Conservation (phyloP, 805 yeast genomes). For the Blastobotrys muscicola region DNA sequence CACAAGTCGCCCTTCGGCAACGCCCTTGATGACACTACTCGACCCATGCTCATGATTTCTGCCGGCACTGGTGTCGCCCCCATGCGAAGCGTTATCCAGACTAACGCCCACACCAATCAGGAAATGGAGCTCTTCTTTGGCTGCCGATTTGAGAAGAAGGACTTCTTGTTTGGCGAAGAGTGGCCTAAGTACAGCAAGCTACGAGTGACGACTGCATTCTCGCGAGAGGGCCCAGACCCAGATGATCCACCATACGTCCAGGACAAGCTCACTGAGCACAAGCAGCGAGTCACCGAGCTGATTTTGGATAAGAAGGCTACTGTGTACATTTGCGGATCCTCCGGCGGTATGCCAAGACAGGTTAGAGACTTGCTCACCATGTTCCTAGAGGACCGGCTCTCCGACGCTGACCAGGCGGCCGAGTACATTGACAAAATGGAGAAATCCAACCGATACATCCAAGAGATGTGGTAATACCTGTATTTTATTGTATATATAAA, state of each 20-base stretch:
- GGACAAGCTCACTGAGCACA: conserved; percentile 49
- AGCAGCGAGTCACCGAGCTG: conserved; percentile 40
- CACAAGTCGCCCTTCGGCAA: conserved; percentile 34
- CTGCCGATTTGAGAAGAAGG: conserved; percentile 54
- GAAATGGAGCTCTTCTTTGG: conserved; percentile 60
- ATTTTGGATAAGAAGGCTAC: conserved; percentile 47
- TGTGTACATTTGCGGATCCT: conserved; percentile 82
- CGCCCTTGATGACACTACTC: conserved; percentile 25
- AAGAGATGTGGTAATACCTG: conserved; percentile 71
- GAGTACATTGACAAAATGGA: conserved; percentile 49
- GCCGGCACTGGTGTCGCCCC: conserved; percentile 99
- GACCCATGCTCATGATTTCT: conserved; percentile 63
- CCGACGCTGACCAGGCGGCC: conserved; percentile 36
- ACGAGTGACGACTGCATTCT: conserved; percentile 32
- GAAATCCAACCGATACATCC: conserved; percentile 55
- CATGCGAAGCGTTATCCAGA: conserved; percentile 58
- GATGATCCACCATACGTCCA: conserved; percentile 51
- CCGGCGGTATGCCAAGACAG: conserved; percentile 89
- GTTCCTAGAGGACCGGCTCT: conserved; percentile 34
- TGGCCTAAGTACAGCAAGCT: conserved; percentile 40
- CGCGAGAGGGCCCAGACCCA: conserved; percentile 35
- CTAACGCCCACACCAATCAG: neutral
- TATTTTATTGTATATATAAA: neutral
- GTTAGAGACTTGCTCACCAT: conserved; percentile 55
- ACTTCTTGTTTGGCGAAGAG: conserved; percentile 51